Percentiles rank a stretch among this genome's conserved stretches.
Evolutionary conservation across 306 rosid genomes (phyloP).

Genomic region (Cyclanthera cordifolia): DNA sequence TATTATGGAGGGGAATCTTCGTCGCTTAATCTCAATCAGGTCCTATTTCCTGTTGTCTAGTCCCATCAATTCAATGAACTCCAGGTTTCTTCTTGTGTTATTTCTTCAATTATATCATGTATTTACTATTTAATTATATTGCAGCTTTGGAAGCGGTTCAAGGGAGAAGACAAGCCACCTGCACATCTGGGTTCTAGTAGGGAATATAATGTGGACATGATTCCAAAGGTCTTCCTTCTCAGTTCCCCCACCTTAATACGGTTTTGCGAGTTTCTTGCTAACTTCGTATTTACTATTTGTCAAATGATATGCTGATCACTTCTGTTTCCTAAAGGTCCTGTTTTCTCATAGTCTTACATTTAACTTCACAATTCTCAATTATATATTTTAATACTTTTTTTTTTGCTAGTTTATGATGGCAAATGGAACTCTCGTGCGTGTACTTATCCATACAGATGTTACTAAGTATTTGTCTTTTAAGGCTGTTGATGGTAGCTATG

Average conservation of each 20-base stretch:
- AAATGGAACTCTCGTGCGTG: conserved; percentile 85
- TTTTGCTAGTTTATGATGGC: conserved; percentile 84
- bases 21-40: conserved; percentile 84
- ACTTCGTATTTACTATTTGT: not conserved
- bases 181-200: conserved; percentile 81
- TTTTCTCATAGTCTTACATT: not conserved
- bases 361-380: not conserved
- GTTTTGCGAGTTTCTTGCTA: not conserved
- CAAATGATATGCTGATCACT: not conserved
- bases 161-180: conserved; percentile 79
- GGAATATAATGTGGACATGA: conserved; percentile 93
- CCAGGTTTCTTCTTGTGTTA: not conserved
- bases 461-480: conserved; percentile 88
- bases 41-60: conserved; percentile 13
- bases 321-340: not conserved
- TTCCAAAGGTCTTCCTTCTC: conserved; percentile 66
- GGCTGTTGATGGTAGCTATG: conserved; percentile 73
- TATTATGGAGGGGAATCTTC: conserved; percentile 93
- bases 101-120: not conserved
- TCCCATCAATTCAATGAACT: not conserved
- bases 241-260: not conserved
- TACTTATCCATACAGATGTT: conserved; percentile 88
- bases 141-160: conserved; percentile 93
- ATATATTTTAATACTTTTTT: not conserved
- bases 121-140: not conserved